Evolutionary conservation across 805 yeast species (phyloP).

Genomic region (Yarrowia osloensis): DNA sequence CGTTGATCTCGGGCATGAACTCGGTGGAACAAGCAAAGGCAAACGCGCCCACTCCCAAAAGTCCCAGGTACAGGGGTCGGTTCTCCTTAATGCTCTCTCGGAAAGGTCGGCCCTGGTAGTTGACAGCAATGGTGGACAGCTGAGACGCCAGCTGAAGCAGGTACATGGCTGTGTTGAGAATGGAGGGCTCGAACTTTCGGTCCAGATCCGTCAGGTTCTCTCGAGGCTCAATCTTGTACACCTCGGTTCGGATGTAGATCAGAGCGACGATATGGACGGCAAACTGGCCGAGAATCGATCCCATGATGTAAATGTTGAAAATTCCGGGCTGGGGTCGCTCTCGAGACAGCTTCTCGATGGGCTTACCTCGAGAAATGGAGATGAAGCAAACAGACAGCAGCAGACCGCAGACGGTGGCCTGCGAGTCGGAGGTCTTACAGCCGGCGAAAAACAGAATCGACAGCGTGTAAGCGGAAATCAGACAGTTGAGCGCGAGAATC

Average conservation of each 20-base stretch:
- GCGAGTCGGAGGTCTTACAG: constrained; percentile 96
- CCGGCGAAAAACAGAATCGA: constrained; percentile 95
- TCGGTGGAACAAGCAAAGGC: constrained; percentile 93
- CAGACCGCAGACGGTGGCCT: constrained; percentile 95
- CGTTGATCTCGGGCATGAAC: constrained; percentile 90
- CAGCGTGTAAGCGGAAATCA: constrained; percentile 93
- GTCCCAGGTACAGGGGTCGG: constrained; percentile 95
- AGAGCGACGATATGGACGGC: constrained; percentile 85
- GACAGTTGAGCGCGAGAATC: constrained; percentile 92
- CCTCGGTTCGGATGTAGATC: constrained; percentile 79
- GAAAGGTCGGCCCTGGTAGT: constrained; percentile 96
- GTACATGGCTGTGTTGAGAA: constrained; percentile 94
- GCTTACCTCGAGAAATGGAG: constrained; percentile 91
- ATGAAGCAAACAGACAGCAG: constrained; percentile 91
- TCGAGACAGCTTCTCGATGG: constrained; percentile 82
- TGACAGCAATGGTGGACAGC: constrained; percentile 95
- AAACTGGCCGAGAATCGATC: constrained; percentile 94
- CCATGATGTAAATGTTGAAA: constrained; percentile 94
- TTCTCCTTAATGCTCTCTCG: constrained; percentile 87
- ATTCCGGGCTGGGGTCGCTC: constrained; percentile 98
- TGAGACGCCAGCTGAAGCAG: constrained; percentile 93
- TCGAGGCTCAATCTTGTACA: constrained; percentile 87
- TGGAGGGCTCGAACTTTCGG: constrained; percentile 81
- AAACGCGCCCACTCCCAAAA: constrained; percentile 84
- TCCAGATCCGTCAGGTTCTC: constrained; percentile 88